Percentiles rank a stretch among this genome's conserved stretches.
phyloP scores from a whole-genome alignment of 306 rosid species.

The Spatholobus suberectus region DNA sequence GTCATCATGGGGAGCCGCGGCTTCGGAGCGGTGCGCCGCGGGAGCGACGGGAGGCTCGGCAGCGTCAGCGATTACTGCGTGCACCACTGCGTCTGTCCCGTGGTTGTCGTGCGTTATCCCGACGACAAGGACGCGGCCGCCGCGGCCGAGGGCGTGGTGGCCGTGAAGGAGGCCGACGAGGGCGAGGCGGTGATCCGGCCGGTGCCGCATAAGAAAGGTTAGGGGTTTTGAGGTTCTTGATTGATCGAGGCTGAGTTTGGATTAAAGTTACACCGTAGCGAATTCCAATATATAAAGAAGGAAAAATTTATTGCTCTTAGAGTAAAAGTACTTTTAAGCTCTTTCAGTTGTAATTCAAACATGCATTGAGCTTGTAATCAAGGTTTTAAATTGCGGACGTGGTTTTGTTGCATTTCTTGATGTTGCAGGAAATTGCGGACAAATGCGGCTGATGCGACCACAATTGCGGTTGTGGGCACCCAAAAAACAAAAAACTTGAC shows the following conservation, averaged over 20 bases:
- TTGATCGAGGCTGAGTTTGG: too few species aligned
- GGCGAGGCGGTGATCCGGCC: slow-evolving; percentile 56
- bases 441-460: too few species aligned
- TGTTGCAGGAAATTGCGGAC: too few species aligned
- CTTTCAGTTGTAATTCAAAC: too few species aligned
- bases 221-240: not conserved
- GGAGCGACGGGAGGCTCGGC: slow-evolving; percentile 87
- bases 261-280: too few species aligned
- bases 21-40: slow-evolving; percentile 81
- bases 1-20: slow-evolving; percentile 99
- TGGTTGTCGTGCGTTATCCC: slow-evolving; percentile 90
- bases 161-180: slow-evolving; percentile 51
- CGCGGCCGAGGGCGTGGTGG: slow-evolving; percentile 42
- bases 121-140: slow-evolving; percentile 64
- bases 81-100: slow-evolving; percentile 96
- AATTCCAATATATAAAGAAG: too few species aligned
- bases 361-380: slow-evolving; percentile 13
- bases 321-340: too few species aligned
- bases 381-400: not conserved
- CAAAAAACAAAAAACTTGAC: too few species aligned
- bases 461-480: too few species aligned
- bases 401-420: too few species aligned
- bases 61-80: slow-evolving; percentile 98
- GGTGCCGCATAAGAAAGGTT: slow-evolving; percentile 65
- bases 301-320: too few species aligned